Percentiles rank a stretch among this genome's conserved stretches.
These are phyloP conservation scores for Pyrus communis DNA, from an alignment of 306 rosid genomes.

Conservation along the genomic window DNA sequence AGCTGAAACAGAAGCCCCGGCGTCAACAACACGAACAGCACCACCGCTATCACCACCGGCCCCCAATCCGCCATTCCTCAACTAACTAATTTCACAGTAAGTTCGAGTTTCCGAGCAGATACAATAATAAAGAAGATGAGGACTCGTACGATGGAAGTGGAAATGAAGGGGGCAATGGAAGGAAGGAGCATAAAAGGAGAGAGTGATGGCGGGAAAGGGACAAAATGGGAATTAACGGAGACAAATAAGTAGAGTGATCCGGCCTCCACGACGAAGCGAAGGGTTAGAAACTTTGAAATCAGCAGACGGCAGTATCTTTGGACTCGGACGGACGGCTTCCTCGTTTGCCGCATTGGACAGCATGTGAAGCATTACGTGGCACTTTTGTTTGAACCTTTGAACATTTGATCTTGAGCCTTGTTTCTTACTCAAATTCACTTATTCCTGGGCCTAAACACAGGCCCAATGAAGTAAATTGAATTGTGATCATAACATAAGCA, in stretches of 20 bases:
- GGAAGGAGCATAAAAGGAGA: slow-evolving; percentile 1
- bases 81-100: too few relatives aligned
- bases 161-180: neutral
- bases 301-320: neutral
- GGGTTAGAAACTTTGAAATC: neutral
- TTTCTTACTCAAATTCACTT: neutral
- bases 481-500: too few relatives aligned
- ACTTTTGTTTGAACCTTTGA: neutral
- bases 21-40: slow-evolving; percentile 55
- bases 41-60: slow-evolving; percentile 48
- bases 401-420: neutral
- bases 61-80: slow-evolving; percentile 75
- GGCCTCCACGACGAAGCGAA: neutral
- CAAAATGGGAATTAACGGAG: neutral
- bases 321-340: neutral
- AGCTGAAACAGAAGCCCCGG: slow-evolving; percentile 73
- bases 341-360: neutral
- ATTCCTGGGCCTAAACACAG: neutral
- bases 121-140: neutral
- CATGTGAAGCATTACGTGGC: neutral
- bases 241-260: neutral
- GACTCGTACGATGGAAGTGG: neutral
- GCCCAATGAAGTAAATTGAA: too few relatives aligned
- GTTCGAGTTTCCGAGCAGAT: neutral
- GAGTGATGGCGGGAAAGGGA: neutral